Base-by-base conservation (phyloP, 768 basidiomycete species). In the Lanmaoa rubissima region DNA sequence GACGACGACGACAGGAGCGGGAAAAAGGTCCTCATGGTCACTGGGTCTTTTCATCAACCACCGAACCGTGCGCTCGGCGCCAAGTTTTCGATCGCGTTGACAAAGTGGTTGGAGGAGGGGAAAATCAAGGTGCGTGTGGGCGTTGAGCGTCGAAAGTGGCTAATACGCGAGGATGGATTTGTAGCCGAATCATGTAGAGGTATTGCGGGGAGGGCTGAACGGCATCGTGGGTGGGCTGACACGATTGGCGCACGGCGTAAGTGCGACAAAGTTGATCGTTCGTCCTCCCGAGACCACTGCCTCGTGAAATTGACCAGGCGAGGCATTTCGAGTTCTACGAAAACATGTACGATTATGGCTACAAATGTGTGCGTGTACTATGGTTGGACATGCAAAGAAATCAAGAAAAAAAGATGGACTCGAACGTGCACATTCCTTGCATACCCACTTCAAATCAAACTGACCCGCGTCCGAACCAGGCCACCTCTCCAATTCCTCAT, bases 401-500 rank as follows among this genome's bases (percentile, higher is more conserved):
- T 11, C 28, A 2, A 40, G 17, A 45, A 34, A 12, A 31, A 17
- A 38, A 24, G 12, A 19, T 14, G 13, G 26, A 34, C 19, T 24
- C 21, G 11, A 14, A 11, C 12, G 38, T 28, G 14, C 17, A 48
- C 21, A 13, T 24, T 2, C 21, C 21, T 24, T 24, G 21, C 21
- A 34, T 16, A 47, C 13, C 28, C 16, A 36, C 9, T 6, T 61
- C 51, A 93, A 54, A 93, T 93, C 62, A 94, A 81, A 65, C 81
- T 89, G 71, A 93, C 84, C 54, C 82, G 81, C 19, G 91, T 90
- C 69, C 92, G 80, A 34, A 89, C 78, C 38, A 95, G 76, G 0
- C 94, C 94, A 5, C 92, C 92, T 50, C 92, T 79, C 88, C 90
- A 96, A 69, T 95, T 92, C 58, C 85, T 79, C 84, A 94, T 90